A percentile compares a stretch with the other conserved stretches of the same genome.
phyloP scores from a whole-genome alignment of 129 eudicot species.

The Flaveria brownii region DNA sequence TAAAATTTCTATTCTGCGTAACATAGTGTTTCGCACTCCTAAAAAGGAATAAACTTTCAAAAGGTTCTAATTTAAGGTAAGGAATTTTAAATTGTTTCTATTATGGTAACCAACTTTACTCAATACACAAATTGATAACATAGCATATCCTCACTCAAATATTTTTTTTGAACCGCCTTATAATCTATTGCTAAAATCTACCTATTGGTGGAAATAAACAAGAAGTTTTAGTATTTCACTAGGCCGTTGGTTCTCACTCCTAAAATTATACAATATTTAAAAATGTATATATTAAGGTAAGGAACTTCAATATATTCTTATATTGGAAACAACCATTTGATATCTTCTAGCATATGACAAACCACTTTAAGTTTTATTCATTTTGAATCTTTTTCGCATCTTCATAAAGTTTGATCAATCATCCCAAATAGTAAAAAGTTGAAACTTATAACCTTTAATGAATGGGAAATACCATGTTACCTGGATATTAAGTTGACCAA shows the following conservation, averaged over 20 bases:
- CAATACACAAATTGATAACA: background rate
- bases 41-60: background rate
- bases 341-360: background rate
- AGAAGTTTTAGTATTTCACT: too few species aligned
- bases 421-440: background rate
- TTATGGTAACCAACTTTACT: constrained; percentile 2
- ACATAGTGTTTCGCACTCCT: background rate
- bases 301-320: background rate
- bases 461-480: background rate
- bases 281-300: background rate
- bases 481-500: background rate
- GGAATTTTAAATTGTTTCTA: background rate
- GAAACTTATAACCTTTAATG: background rate
- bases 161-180: too few species aligned
- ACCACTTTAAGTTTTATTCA: background rate
- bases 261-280: background rate
- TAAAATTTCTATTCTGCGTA: background rate
- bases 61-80: background rate
- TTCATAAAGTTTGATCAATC: background rate
- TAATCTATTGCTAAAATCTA: too few species aligned
- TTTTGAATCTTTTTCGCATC: background rate
- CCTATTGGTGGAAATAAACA: too few species aligned
- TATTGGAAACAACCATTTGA: background rate
- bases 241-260: background rate
- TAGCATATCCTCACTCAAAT: background rate